A percentile compares a stretch with the other conserved stretches of the same genome.
phyloP scores from a whole-genome alignment of 2,329 filamentous ascomycete genomes.

The Thermoascus crustaceus region DNA sequence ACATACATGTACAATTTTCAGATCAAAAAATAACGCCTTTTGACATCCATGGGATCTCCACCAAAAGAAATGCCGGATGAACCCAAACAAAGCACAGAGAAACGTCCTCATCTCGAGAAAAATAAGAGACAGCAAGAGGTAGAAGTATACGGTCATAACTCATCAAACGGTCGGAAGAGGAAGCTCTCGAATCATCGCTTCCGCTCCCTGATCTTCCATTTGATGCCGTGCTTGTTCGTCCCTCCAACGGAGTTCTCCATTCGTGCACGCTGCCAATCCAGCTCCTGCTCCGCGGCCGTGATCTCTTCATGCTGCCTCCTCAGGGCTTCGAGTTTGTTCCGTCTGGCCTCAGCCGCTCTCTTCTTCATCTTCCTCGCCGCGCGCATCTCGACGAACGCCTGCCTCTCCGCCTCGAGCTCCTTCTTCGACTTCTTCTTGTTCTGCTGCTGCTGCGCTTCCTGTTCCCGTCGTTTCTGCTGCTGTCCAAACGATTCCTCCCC shows the following conservation, averaged over 20 bases:
- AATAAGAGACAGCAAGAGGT: conserved; percentile 5
- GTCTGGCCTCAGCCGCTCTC: conserved; percentile 40
- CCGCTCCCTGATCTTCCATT: conserved; percentile 56
- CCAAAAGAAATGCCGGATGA: too few species aligned
- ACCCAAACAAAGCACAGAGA: too few species aligned
- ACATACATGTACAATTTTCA: too few species aligned
- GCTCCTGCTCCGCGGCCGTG: conserved; percentile 45
- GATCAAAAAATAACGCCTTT: too few species aligned
- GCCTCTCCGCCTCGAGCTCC: conserved; percentile 35
- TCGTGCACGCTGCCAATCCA: conserved; percentile 52
- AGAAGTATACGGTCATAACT: too few species aligned
- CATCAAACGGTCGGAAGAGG: too few species aligned
- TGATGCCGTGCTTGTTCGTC: conserved; percentile 55
- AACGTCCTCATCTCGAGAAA: too few species aligned
- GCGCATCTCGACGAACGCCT: conserved; percentile 29
- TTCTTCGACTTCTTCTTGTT: conserved; percentile 39
- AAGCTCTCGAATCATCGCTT: conserved; percentile 39
- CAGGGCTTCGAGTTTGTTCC: conserved; percentile 44
- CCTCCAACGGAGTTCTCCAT: conserved; percentile 55
- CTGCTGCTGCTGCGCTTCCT: conserved; percentile 8
- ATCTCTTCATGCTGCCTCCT: conserved; percentile 49
- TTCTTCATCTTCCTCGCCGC: conserved; percentile 40
- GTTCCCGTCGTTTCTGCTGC: conserved; percentile 2
- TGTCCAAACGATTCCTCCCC: conserved; percentile 14
- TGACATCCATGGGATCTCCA: too few species aligned